These are phyloP conservation scores for Claviceps lovelessii DNA, from an alignment of 2,329 filamentous ascomycete species.

Conservation along the genomic window DNA sequence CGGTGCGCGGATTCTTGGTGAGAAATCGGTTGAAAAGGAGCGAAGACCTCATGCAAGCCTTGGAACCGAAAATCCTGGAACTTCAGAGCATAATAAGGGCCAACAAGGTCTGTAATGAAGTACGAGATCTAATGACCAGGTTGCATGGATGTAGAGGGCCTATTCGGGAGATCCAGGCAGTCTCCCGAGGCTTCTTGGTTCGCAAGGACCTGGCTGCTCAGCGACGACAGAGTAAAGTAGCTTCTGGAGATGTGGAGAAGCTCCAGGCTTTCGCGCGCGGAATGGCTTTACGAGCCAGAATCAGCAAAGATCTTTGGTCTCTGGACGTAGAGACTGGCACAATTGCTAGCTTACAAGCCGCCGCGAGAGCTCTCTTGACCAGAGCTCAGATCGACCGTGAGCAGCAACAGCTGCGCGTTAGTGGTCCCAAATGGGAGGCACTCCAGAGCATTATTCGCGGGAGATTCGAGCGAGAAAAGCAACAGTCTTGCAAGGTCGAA, in stretches of 20 bases:
- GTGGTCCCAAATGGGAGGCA: constrained; percentile 34
- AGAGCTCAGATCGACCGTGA: constrained; percentile 39
- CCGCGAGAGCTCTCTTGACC: constrained; percentile 46
- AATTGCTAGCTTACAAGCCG: constrained; percentile 48
- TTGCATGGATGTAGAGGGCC: constrained; percentile 49
- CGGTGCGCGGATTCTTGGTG: constrained; percentile 59
- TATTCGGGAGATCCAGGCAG: constrained; percentile 50
- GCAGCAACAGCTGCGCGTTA: constrained; percentile 35
- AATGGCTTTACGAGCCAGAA: constrained; percentile 43
- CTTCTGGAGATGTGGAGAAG: constrained; percentile 36
- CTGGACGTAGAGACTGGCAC: constrained; percentile 36
- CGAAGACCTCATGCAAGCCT: constrained; percentile 53
- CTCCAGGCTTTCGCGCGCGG: constrained; percentile 57
- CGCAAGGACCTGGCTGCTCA: constrained; percentile 43
- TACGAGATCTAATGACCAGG: constrained; percentile 41
- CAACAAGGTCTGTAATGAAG: constrained; percentile 45
- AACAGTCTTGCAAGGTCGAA: constrained; percentile 32
- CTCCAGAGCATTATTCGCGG: constrained; percentile 31
- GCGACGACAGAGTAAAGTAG: constrained; percentile 38
- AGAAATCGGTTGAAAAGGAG: constrained; percentile 48
- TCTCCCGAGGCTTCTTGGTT: constrained; percentile 51
- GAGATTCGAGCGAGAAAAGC: constrained; percentile 29
- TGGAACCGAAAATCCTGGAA: constrained; percentile 57
- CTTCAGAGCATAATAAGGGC: constrained; percentile 72
- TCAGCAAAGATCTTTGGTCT: constrained; percentile 37